Conservation (phyloP, 768 basidiomycete genomes). For the Tricholoma hemisulphureum region DNA sequence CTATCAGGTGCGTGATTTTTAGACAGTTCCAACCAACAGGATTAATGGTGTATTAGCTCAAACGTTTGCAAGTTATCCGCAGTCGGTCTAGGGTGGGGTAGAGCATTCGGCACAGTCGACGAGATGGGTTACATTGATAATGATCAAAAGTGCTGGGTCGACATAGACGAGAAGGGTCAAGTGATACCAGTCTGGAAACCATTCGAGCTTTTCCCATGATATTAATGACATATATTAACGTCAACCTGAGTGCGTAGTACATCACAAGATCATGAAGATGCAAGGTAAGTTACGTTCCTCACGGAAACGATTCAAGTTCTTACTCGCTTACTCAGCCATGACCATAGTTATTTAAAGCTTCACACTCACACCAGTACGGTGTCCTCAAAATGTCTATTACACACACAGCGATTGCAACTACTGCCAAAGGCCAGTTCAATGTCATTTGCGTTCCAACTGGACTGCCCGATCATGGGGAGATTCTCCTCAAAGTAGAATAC, state of each 20-base stretch:
- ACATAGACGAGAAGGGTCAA: constrained; percentile 60
- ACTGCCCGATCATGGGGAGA: constrained; percentile 28
- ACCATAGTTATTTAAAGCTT: neutral
- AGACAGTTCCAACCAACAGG: neutral
- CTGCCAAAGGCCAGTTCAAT: constrained; percentile 33
- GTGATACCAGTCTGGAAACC: constrained; percentile 58
- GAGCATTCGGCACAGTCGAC: constrained; percentile 56
- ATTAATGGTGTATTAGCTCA: constrained; percentile 41
- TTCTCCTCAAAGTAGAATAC: constrained; percentile 37
- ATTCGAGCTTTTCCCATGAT: constrained; percentile 49
- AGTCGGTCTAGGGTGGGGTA: constrained; percentile 61
- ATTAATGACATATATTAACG: neutral
- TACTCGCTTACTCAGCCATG: too few species aligned
- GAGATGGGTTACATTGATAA: constrained; percentile 47
- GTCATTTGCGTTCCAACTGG: constrained; percentile 29
- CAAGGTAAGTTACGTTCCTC: too few species aligned
- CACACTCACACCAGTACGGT: neutral
- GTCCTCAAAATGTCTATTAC: constrained; percentile 25
- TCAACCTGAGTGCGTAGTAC: too few species aligned
- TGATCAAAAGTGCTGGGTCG: constrained; percentile 53
- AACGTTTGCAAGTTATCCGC: constrained; percentile 59
- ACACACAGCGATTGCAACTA: constrained; percentile 42
- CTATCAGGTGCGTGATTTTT: constrained; percentile 45
- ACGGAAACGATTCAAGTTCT: too few species aligned
- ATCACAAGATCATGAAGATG: too few species aligned